A percentile compares a stretch with the other conserved stretches of the same genome.
Conservation (phyloP, 2,329 filamentous ascomycete genomes). For the Peltaster fructicola region DNA sequence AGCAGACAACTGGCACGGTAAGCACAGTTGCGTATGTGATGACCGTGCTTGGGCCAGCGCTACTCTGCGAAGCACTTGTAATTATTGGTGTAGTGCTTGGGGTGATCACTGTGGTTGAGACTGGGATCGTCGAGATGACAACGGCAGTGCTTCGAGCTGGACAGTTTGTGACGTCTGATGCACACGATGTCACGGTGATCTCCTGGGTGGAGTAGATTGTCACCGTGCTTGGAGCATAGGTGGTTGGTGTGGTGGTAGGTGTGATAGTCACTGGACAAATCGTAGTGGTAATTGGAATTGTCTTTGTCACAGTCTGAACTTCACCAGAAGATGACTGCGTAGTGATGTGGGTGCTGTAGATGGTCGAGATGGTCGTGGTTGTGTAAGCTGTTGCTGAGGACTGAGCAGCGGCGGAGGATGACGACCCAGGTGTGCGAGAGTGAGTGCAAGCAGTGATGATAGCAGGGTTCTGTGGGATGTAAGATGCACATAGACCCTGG, state of each 20-base stretch:
- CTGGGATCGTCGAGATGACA: conserved; percentile 5
- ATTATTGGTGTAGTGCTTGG: conserved; percentile 8
- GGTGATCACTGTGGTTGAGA: conserved; percentile 6
- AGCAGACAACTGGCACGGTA: conserved; percentile 21
- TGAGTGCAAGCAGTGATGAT: conserved; percentile 59
- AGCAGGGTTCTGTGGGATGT: conserved; percentile 60
- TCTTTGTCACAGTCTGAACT: conserved; percentile 17
- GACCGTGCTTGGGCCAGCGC: conserved; percentile 19
- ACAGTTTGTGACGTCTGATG: conserved; percentile 18
- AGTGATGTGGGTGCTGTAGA: background rate
- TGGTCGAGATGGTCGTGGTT: conserved; percentile 3
- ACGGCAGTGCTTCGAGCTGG: conserved; percentile 11
- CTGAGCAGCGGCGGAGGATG: conserved; percentile 14
- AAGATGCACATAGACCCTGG: conserved; percentile 73
- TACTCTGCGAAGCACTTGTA: too few species aligned
- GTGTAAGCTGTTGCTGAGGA: conserved; percentile 2
- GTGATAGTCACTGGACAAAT: conserved; percentile 21
- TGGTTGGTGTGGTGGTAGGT: conserved; percentile 3
- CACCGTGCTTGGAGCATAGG: conserved; percentile 7
- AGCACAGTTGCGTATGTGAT: conserved; percentile 23
- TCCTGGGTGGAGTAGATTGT: conserved; percentile 8
- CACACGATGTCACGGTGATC: conserved; percentile 22
- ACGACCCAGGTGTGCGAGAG: conserved; percentile 37
- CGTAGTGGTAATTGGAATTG: conserved; percentile 22
- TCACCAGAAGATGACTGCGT: background rate